These are phyloP conservation scores for Daldinia sp. DNA, from an alignment of 2,329 filamentous ascomycete species.

Conservation along the genomic window DNA sequence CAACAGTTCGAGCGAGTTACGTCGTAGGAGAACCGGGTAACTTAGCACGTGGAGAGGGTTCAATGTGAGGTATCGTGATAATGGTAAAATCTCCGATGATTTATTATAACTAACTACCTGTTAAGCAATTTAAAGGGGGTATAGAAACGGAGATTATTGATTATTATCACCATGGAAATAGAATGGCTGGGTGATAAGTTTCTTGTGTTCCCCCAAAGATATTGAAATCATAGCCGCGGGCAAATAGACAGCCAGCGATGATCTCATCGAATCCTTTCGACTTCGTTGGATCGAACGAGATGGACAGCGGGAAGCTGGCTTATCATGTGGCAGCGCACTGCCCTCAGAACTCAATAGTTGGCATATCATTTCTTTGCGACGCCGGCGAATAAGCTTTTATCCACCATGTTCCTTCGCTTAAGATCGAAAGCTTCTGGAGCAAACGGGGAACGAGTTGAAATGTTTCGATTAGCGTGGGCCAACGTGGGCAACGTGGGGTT, in stretches of 20 bases:
- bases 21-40: conserved; percentile 27
- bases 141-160: conserved; percentile 2
- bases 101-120: no score
- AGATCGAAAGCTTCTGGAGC: conserved; percentile 15
- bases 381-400: conserved; percentile 10
- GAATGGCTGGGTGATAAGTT: not conserved
- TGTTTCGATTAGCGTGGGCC: conserved; percentile 35
- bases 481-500: not conserved
- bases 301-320: conserved; percentile 19
- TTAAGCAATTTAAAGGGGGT: not conserved
- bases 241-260: conserved; percentile 13
- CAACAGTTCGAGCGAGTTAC: conserved; percentile 19
- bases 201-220: not conserved
- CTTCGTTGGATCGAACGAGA: conserved; percentile 20
- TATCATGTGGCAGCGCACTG: conserved; percentile 32
- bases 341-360: conserved; percentile 18
- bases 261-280: conserved; percentile 24
- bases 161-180: not conserved
- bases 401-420: conserved; percentile 8
- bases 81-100: conserved; percentile 14
- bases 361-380: not conserved
- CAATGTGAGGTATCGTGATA: conserved; percentile 30
- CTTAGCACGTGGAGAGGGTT: conserved; percentile 30
- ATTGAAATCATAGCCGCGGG: not conserved
- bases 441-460: conserved; percentile 10